Evolutionary conservation across 352 stramenopile genomes (phyloP).

Genomic region (Pythium inflatum): DNA sequence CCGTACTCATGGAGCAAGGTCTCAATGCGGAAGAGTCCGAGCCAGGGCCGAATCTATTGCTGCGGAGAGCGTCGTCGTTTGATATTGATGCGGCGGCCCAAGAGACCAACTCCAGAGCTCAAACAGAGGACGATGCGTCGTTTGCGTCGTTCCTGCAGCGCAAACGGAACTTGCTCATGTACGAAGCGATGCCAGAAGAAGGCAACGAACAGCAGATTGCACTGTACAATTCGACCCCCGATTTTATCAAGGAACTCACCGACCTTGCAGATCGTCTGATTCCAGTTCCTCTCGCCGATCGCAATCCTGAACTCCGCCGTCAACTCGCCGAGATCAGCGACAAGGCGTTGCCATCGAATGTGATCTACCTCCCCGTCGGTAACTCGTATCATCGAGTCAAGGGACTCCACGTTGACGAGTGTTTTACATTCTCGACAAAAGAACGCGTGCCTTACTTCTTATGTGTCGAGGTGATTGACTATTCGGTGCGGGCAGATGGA

Average conservation of each 20-base stretch:
- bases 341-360: slow-evolving; percentile 64
- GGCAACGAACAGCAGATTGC: slow-evolving; percentile 63
- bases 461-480: slow-evolving; percentile 83
- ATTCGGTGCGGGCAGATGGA: slow-evolving; percentile 34
- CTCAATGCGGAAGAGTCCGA: slow-evolving; percentile 73
- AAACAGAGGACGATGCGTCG: slow-evolving; percentile 49
- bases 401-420: slow-evolving; percentile 70
- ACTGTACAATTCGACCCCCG: slow-evolving; percentile 71
- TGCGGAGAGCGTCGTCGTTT: slow-evolving; percentile 60
- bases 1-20: slow-evolving; percentile 76
- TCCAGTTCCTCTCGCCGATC: slow-evolving; percentile 41
- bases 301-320: slow-evolving; percentile 55
- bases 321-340: slow-evolving; percentile 54
- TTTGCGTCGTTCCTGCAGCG: slow-evolving; percentile 60
- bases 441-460: slow-evolving; percentile 85
- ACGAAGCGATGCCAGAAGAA: slow-evolving; percentile 64
- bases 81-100: slow-evolving; percentile 48
- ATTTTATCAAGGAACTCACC: slow-evolving; percentile 71
- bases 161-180: slow-evolving; percentile 56
- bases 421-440: slow-evolving; percentile 84
- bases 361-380: slow-evolving; percentile 80
- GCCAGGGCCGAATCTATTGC: slow-evolving; percentile 52
- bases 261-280: slow-evolving; percentile 72
- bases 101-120: slow-evolving; percentile 37
- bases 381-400: slow-evolving; percentile 81